Conservation (phyloP, 2,329 filamentous ascomycete genomes). For the Cladophialophora bantiana region DNA sequence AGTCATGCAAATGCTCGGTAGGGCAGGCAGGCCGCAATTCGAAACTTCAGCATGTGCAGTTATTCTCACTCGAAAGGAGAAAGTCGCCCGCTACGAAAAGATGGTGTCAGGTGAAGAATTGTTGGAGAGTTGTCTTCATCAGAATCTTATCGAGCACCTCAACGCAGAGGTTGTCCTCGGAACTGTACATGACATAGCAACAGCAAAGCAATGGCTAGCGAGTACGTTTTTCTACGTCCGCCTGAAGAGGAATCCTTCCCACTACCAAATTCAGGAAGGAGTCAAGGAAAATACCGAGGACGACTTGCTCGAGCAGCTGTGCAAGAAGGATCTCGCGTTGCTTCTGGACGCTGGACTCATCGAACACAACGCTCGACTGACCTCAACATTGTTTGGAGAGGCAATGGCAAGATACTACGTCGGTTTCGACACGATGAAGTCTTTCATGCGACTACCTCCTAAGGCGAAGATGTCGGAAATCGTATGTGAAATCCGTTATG, state of each 20-base stretch:
- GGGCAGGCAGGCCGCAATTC: conserved; percentile 83
- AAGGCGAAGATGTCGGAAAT: conserved; percentile 71
- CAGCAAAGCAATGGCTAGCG: conserved; percentile 75
- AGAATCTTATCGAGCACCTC: conserved; percentile 80
- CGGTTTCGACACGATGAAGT: conserved; percentile 79
- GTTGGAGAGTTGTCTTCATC: conserved; percentile 79
- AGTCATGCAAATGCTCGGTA: conserved; percentile 88
- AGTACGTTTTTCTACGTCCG: conserved; percentile 82
- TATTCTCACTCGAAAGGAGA: conserved; percentile 76
- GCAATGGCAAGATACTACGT: conserved; percentile 86
- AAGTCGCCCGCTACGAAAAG: conserved; percentile 70
- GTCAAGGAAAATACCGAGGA: conserved; percentile 62
- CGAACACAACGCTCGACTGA: conserved; percentile 57
- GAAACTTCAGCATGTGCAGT: conserved; percentile 77
- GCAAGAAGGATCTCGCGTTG: conserved; percentile 70
- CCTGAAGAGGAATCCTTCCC: conserved; percentile 70
- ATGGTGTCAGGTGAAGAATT: conserved; percentile 76
- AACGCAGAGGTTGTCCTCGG: conserved; percentile 83
- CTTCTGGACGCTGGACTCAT: conserved; percentile 68
- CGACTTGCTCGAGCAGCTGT: conserved; percentile 72
- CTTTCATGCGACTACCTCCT: conserved; percentile 67
- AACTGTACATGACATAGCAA: conserved; percentile 69
- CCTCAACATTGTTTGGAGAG: conserved; percentile 74
- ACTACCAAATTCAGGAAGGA: conserved; percentile 71
- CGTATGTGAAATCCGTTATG: conserved; percentile 56